Conservation (phyloP, 2,329 filamentous ascomycete species). For the Colletotrichum spinosum region DNA sequence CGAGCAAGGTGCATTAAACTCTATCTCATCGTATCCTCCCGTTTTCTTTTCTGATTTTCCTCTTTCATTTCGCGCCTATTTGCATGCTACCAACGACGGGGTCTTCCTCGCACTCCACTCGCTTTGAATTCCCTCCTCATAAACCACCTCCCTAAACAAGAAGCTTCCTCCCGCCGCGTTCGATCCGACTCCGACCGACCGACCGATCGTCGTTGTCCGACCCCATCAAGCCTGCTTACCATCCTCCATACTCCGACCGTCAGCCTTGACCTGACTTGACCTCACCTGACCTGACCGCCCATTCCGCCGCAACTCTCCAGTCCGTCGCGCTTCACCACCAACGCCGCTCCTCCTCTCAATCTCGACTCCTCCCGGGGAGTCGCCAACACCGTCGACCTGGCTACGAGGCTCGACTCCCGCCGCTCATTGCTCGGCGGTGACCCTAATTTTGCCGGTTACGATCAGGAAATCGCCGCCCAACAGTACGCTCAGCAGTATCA, state of each 20-base stretch:
- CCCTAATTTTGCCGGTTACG: constrained; percentile 46
- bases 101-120: constrained; percentile 35
- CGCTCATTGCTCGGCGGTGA: constrained; percentile 54
- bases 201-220: constrained; percentile 21
- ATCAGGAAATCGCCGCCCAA: constrained; percentile 35
- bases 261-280: too few relatives aligned
- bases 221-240: constrained; percentile 7
- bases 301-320: background rate
- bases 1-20: constrained; percentile 13
- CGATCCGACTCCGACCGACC: constrained; percentile 19
- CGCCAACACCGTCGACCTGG: constrained; percentile 45
- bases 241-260: constrained; percentile 16
- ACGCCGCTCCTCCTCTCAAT: constrained; percentile 1
- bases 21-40: constrained; percentile 15
- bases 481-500: constrained; percentile 45
- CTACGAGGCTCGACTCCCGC: constrained; percentile 54
- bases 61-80: constrained; percentile 23
- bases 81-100: constrained; percentile 27
- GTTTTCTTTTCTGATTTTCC: constrained; percentile 5
- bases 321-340: constrained; percentile 19
- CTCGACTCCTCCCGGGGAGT: constrained; percentile 46
- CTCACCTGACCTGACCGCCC: too few relatives aligned
- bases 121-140: constrained; percentile 27
- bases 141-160: constrained; percentile 16
- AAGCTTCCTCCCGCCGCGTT: background rate